Evolutionary conservation across 2,329 filamentous ascomycete species (phyloP), one percentile per base, ranked within the genome.

Genomic region (Penicillium sp.): DNA sequence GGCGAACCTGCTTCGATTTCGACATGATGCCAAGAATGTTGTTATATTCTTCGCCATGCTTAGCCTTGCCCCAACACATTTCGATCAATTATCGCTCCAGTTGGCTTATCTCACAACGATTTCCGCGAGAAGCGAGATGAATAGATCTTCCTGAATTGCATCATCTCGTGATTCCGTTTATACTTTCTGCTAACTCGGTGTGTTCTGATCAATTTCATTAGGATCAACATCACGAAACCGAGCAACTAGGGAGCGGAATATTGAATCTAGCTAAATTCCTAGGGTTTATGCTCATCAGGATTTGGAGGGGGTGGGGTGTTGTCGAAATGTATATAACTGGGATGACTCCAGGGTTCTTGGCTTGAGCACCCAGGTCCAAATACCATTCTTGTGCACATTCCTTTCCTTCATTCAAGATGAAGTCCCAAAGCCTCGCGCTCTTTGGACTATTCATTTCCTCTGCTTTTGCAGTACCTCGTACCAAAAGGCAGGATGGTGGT

Each of bases 401-500:
- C 39, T 54, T 39, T 15, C 17, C n/a, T 21, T 50, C 2, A 19
- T 35, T 50, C 42, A 60, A 10, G 17, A 67, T 67, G 65, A 59
- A 59, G 33, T 54, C 62, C 44, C 57, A 64, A 50, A 57, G 48
- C 15, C 19, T 64, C 39, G 47, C 60, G 12, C 47, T 66, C 8
- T 29, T 60, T 50, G 61, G 62, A 0, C 52, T 65, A 31, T 55
- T 66, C 19, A 53, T 66, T 15, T 59, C 65, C 8, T 62, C 62
- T 58, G 55, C 58, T 5, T 48, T 67, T 13, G 63, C 64, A 25
- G 53, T 60, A 7, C 62, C 62, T 12, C 59, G 42, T n/a, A 29
- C 25, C 31, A 53, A 41, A 53, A 71, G 57, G 58, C 72, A 57
- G 59, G 69, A 74, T 33, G 85, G 84, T 64, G 66, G 70, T 10